These are phyloP conservation scores for Chaetomium tenue DNA, from an alignment of 495 filamentous ascomycete genomes.

Conservation along the genomic window DNA sequence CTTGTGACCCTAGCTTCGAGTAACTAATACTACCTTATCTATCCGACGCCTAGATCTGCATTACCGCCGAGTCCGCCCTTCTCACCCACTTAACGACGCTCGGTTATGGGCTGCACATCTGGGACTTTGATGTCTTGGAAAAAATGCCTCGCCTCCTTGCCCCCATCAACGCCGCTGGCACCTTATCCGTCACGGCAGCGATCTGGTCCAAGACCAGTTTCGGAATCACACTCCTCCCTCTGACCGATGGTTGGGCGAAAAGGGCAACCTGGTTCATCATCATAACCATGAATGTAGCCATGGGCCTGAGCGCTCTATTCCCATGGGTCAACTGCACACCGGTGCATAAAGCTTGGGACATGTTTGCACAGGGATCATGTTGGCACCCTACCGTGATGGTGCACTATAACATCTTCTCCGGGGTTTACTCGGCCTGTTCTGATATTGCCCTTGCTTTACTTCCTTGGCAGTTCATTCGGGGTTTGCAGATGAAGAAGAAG, in stretches of 20 bases:
- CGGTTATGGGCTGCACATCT: constrained; percentile 32
- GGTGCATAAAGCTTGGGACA: constrained; percentile 35
- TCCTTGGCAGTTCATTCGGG: constrained; percentile 38
- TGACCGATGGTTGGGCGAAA: constrained; percentile 32
- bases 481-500: constrained; percentile 37
- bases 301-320: constrained; percentile 38
- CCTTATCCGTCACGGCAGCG: constrained; percentile 24
- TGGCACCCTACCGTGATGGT: constrained; percentile 30
- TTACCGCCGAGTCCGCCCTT: constrained; percentile 16
- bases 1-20: no score
- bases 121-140: constrained; percentile 25
- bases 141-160: constrained; percentile 20
- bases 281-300: constrained; percentile 36
- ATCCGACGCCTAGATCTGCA: constrained; percentile 10
- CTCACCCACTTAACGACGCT: constrained; percentile 18
- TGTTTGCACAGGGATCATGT: constrained; percentile 33
- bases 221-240: constrained; percentile 36
- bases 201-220: constrained; percentile 39
- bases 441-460: constrained; percentile 41
- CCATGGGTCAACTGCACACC: constrained; percentile 39
- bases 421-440: constrained; percentile 23
- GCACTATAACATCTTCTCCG: constrained; percentile 30
- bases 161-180: constrained; percentile 19
- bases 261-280: constrained; percentile 29
- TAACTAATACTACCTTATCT: background rate